Evolutionary conservation across 2,329 filamentous ascomycete genomes (phyloP).

Genomic region (Thelonectria blattea): DNA sequence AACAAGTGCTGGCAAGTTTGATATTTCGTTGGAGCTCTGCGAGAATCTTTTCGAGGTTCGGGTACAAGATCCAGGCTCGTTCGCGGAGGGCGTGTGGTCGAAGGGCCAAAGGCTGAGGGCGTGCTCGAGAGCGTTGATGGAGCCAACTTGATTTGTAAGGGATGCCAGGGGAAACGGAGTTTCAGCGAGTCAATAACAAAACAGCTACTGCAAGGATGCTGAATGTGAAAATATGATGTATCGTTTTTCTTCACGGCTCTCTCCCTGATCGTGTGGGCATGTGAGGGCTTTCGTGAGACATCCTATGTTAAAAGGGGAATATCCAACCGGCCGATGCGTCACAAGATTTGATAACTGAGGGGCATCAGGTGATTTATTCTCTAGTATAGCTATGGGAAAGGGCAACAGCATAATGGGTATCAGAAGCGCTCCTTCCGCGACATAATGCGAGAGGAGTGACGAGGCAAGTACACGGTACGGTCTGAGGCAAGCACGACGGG

Average conservation of each 20-base stretch:
- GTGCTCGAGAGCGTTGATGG: background rate
- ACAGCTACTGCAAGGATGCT: background rate
- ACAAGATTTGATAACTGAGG: slow-evolving; percentile 1
- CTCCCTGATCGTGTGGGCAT: background rate
- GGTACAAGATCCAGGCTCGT: background rate
- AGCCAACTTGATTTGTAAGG: background rate
- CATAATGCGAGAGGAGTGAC: background rate
- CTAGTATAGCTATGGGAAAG: background rate
- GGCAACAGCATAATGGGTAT: slow-evolving; percentile 27
- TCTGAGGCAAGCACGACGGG: background rate
- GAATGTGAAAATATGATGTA: slow-evolving; percentile 7
- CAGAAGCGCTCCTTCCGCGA: slow-evolving; percentile 26
- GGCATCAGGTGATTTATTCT: background rate
- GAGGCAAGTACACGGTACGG: slow-evolving; percentile 1
- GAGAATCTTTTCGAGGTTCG: background rate
- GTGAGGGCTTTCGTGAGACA: background rate
- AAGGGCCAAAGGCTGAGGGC: background rate
- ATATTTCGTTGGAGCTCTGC: background rate
- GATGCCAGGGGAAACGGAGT: background rate
- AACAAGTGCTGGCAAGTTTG: background rate
- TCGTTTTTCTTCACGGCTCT: background rate
- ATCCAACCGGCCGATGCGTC: background rate
- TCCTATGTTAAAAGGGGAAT: background rate
- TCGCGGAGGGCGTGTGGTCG: background rate
- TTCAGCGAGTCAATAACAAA: slow-evolving; percentile 2